phyloP scores from a whole-genome alignment of 768 basidiomycete genomes.

The Leccinum subgranulosum region DNA sequence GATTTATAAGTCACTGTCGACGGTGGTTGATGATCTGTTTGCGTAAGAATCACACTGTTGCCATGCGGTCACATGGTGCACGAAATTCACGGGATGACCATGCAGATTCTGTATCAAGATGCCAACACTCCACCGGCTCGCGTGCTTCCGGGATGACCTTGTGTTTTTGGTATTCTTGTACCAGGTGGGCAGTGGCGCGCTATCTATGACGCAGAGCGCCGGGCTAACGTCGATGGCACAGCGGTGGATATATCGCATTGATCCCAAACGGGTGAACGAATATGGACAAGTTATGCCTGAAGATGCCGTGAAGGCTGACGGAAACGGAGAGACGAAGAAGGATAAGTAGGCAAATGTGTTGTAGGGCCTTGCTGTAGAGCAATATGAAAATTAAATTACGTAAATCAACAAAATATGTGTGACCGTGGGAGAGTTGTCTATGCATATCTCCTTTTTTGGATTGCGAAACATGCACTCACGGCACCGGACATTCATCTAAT shows the following conservation, averaged over 20 bases:
- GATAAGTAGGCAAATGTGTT: slow-evolving; percentile 35
- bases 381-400: neutral
- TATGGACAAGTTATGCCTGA: slow-evolving; percentile 80
- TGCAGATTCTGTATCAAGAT: slow-evolving; percentile 91
- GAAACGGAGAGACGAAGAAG: slow-evolving; percentile 53
- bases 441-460: slow-evolving; percentile 24
- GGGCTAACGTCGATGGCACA: slow-evolving; percentile 30
- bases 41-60: slow-evolving; percentile 50
- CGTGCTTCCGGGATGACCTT: slow-evolving; percentile 86
- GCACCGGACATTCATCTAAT: slow-evolving; percentile 35
- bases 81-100: slow-evolving; percentile 13
- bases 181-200: slow-evolving; percentile 54
- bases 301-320: slow-evolving; percentile 42
- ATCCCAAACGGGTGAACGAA: slow-evolving; percentile 93
- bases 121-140: slow-evolving; percentile 90
- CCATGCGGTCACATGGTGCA: slow-evolving; percentile 13
- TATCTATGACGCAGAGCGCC: slow-evolving; percentile 5
- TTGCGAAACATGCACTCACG: slow-evolving; percentile 26
- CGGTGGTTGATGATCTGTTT: slow-evolving; percentile 90
- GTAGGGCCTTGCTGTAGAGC: neutral
- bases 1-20: slow-evolving; percentile 91
- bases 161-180: slow-evolving; percentile 92
- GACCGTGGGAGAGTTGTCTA: slow-evolving; percentile 19
- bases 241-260: slow-evolving; percentile 97
- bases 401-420: slow-evolving; percentile 6